Evolutionary conservation across 1,139 yeast species (phyloP), one percentile per base, ranked within the genome.

Genomic region (Magnusiomyces fungicola): DNA sequence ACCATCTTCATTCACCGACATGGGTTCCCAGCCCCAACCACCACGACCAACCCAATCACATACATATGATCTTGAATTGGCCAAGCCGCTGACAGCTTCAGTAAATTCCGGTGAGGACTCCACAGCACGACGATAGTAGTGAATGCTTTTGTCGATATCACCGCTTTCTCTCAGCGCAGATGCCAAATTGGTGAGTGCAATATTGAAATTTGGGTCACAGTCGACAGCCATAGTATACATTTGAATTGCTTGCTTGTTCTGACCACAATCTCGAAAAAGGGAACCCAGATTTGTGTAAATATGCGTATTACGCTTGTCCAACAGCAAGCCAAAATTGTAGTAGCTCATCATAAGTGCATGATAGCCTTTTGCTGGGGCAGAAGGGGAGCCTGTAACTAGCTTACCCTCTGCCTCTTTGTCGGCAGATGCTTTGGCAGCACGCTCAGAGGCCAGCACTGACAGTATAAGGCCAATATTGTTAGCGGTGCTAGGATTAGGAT

Each of bases 1-100:
- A 14, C 66, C 67, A 3, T 53, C 41, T 1, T 48, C 50, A 36
- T 64, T 64, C 2, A 65, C 69, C 3, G 65, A 58, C 14, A 56
- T 39, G 16, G 40, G 45, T 47, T 65, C 69, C 61, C 65, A 58
- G 27, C 64, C 67, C 41, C 50, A 52, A 23, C 61, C 59, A 3
- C 69, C 69, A 6, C 69, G 56, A 6, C 65, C 68, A 22, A 43
- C 48, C 69, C 69, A 66, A 43, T 63, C 63, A 48, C 69, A 66
- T 9, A 64, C 60, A n/a, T 65, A 56, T 14, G 60, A 59, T 22
- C 62, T 60, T 42, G 67, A 61, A 45, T 61, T 63, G 3, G 66
- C 66, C 18, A 66, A 55, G 6, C 69, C 69, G 12, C 64, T 60
- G 18, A 62, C 56, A 1, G 69, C 69, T 45, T 65, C 69, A 24